These are phyloP conservation scores for Fusarium circinatum DNA, from an alignment of 2,329 filamentous ascomycete genomes.

Conservation along the genomic window DNA sequence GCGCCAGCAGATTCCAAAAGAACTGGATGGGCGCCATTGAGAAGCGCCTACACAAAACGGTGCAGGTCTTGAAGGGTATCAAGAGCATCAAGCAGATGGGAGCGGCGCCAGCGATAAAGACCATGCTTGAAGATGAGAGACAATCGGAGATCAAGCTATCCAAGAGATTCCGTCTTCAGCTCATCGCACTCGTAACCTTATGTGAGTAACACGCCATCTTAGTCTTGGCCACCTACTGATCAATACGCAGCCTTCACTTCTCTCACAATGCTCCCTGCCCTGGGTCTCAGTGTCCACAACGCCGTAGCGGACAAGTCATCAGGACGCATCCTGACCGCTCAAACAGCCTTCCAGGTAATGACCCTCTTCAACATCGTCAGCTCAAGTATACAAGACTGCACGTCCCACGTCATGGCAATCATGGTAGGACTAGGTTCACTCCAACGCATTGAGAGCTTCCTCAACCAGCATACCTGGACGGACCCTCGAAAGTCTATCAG, in stretches of 20 bases:
- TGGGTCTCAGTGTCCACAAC: not conserved
- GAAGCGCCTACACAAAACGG: not conserved
- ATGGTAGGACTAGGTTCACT: not conserved
- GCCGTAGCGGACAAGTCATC: not conserved
- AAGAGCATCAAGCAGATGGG: not conserved
- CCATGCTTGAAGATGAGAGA: not conserved
- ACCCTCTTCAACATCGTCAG: not conserved
- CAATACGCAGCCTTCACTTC: not conserved
- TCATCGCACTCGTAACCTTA: not conserved
- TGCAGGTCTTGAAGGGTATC: not conserved
- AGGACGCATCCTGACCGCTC: not conserved
- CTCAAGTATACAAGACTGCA: not conserved
- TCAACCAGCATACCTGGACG: not conserved
- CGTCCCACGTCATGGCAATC: not conserved
- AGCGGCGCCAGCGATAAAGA: not conserved
- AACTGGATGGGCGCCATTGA: not conserved
- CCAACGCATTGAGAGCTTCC: not conserved
- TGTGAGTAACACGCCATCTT: not conserved
- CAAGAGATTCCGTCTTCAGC: not conserved
- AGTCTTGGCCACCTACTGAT: fast-evolving
- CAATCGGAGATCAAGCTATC: not conserved
- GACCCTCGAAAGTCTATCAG: not conserved
- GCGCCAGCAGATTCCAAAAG: not conserved
- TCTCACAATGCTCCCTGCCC: not conserved
- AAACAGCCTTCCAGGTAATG: not conserved